Base-by-base conservation (phyloP, 768 basidiomycete genomes). In the Kwoniella newhampshirensis region DNA sequence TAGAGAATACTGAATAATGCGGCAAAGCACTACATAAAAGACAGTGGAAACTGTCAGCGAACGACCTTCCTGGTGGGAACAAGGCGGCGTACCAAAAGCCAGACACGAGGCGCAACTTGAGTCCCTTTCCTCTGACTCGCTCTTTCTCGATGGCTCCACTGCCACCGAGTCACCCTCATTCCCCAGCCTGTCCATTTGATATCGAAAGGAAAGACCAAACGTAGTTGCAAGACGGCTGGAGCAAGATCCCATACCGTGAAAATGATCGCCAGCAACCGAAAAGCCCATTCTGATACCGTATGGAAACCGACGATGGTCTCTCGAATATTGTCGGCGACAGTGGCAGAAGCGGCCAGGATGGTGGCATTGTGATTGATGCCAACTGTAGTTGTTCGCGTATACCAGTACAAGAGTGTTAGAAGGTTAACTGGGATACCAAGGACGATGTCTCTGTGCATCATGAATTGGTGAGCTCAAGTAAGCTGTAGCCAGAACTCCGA, bases 341-440 rank as follows among this genome's bases (percentile, higher is more conserved):
- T 26, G 7, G 32, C 36, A 0, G 17, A 23, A 0, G 25, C 25
- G 17, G n/a, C 17, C 23, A 48, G 25, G 30, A 36, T 21, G 11
- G 49, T 42, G 1, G 48, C 43, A 18, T 26, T 27, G 17, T 39
- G 23, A 36, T 49, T 46, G 53, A 66, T 55, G 13, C 60, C 60
- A 18, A 35, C 30, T 4, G 52, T 46, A 1, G 60, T 66, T 8
- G 39, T 27, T 11, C 64, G 41, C 3, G 64, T 66, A 51, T 59
- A 62, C 64, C 64, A 66, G 51, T 66, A 66, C 6, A 58, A 45
- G 1, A 53, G 21, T 35, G 35, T 36, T 18, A 65, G 48, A 15
- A 65, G 12, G 1, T 41, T 18, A 21, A 58, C 30, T 2, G 63
- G 55, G 13, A 65, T 13, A 17, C 44, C 35, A 12, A 54, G 9